These are phyloP conservation scores for Alternaria ethzedia DNA, from an alignment of 2,329 filamentous ascomycete genomes.

Conservation along the genomic window DNA sequence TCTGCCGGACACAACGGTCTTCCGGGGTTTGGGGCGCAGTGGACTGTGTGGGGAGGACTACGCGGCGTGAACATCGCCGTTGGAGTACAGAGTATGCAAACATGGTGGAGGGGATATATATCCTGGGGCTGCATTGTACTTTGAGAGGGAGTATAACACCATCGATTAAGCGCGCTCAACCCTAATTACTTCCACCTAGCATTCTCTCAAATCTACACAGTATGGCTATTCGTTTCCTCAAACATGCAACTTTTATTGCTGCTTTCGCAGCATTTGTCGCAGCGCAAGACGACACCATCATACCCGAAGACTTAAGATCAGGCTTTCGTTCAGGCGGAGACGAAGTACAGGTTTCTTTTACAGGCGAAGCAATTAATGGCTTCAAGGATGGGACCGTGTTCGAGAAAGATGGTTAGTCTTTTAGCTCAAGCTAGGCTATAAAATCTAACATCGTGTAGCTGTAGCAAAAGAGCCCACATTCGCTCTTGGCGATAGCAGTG, in stretches of 20 bases:
- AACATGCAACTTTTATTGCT: neutral
- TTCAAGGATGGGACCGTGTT: constrained; percentile 39
- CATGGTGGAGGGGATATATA: constrained; percentile 22
- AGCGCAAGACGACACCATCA: constrained; percentile 18
- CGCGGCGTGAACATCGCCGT: constrained; percentile 10
- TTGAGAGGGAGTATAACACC: neutral
- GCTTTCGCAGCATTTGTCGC: constrained; percentile 2
- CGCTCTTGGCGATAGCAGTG: constrained; percentile 42
- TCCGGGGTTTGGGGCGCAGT: constrained; percentile 10
- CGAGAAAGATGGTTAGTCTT: constrained; percentile 28
- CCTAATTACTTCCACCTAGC: neutral
- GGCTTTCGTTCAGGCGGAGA: constrained; percentile 27
- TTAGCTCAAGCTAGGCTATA: neutral
- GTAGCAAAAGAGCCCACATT: constrained; percentile 40
- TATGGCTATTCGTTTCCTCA: constrained; percentile 21
- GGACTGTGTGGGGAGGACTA: constrained; percentile 22
- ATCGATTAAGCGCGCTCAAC: neutral
- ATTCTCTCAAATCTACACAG: neutral
- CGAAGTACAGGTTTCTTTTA: constrained; percentile 41
- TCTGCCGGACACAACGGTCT: constrained; percentile 2
- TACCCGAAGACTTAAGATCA: constrained; percentile 22
- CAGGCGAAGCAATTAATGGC: constrained; percentile 30
- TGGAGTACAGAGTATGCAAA: constrained; percentile 10
- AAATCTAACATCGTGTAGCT: constrained; percentile 21
- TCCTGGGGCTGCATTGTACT: constrained; percentile 11